Percentiles rank a stretch among this genome's conserved stretches.
phyloP scores from a whole-genome alignment of 1,284 basidiomycete species.

The Meripilus lineatus region DNA sequence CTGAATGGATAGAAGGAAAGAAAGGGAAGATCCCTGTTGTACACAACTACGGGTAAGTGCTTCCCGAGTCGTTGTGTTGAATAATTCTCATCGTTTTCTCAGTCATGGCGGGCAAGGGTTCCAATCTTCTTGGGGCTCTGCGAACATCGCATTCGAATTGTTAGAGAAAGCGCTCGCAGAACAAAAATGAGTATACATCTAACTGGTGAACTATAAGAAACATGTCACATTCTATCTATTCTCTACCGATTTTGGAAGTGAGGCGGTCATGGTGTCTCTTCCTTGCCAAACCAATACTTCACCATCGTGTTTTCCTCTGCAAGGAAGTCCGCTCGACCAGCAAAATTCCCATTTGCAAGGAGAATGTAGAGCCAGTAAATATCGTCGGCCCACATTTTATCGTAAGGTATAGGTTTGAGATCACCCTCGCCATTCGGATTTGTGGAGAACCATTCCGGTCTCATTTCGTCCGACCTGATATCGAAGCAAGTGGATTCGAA shows the following conservation, averaged over 20 bases:
- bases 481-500: slow-evolving; percentile 1
- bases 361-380: slow-evolving; percentile 57
- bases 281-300: slow-evolving; percentile 53
- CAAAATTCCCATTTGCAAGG: slow-evolving; percentile 41
- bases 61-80: slow-evolving; percentile 12
- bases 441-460: slow-evolving; percentile 58
- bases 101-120: slow-evolving; percentile 44
- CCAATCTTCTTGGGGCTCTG: slow-evolving; percentile 43
- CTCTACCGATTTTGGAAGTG: too few relatives aligned
- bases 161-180: slow-evolving; percentile 39
- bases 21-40: slow-evolving; percentile 32
- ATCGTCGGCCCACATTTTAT: slow-evolving; percentile 64
- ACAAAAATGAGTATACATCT: background rate
- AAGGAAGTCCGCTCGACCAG: slow-evolving; percentile 54
- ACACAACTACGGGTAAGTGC: slow-evolving; percentile 42
- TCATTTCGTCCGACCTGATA: slow-evolving; percentile 64
- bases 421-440: slow-evolving; percentile 2
- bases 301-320: slow-evolving; percentile 29
- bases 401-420: slow-evolving; percentile 42
- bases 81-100: background rate
- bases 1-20: slow-evolving; percentile 24
- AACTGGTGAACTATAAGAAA: too few relatives aligned
- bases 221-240: too few relatives aligned
- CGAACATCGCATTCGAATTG: slow-evolving; percentile 43
- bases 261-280: background rate